A percentile compares a stretch with the other conserved stretches of the same genome.
Evolutionary conservation across 192 early-diverging fungal genomes (phyloP).

Genomic region (Coemansia sp.): DNA sequence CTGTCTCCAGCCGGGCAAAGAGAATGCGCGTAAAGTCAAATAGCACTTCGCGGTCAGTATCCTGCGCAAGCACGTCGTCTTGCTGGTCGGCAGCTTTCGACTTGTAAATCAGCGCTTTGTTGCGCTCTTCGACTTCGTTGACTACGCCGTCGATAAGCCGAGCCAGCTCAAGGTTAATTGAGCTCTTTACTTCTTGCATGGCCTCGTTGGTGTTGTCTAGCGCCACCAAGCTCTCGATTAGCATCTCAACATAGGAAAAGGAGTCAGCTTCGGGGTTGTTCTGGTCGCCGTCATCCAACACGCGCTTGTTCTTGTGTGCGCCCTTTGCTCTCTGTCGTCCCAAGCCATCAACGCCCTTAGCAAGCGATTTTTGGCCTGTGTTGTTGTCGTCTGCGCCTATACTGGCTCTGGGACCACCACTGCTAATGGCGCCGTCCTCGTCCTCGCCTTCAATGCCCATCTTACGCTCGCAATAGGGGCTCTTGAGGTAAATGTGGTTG

Average conservation of each 20-base stretch:
- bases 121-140: slow-evolving; percentile 71
- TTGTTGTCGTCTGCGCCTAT: background rate
- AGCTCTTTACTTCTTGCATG: slow-evolving; percentile 65
- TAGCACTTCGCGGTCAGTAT: slow-evolving; percentile 66
- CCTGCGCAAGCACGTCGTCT: slow-evolving; percentile 47
- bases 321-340: slow-evolving; percentile 15
- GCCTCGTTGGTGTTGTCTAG: slow-evolving; percentile 45
- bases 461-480: slow-evolving; percentile 67
- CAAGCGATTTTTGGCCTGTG: background rate
- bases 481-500: slow-evolving; percentile 76
- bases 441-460: slow-evolving; percentile 47
- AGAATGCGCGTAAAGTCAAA: slow-evolving; percentile 73
- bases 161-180: slow-evolving; percentile 67
- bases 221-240: slow-evolving; percentile 66
- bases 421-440: slow-evolving; percentile 17
- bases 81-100: slow-evolving; percentile 36
- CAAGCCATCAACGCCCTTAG: slow-evolving; percentile 1
- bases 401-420: background rate
- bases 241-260: slow-evolving; percentile 73
- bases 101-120: slow-evolving; percentile 42
- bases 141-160: slow-evolving; percentile 72
- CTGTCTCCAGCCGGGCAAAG: slow-evolving; percentile 73
- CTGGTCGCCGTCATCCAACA: slow-evolving; percentile 33
- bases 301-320: slow-evolving; percentile 51
- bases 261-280: slow-evolving; percentile 75